A percentile compares a stretch with the other conserved stretches of the same genome.
Conservation (phyloP, 768 basidiomycete genomes). For the Pseudohyphozyma bogoriensis region DNA sequence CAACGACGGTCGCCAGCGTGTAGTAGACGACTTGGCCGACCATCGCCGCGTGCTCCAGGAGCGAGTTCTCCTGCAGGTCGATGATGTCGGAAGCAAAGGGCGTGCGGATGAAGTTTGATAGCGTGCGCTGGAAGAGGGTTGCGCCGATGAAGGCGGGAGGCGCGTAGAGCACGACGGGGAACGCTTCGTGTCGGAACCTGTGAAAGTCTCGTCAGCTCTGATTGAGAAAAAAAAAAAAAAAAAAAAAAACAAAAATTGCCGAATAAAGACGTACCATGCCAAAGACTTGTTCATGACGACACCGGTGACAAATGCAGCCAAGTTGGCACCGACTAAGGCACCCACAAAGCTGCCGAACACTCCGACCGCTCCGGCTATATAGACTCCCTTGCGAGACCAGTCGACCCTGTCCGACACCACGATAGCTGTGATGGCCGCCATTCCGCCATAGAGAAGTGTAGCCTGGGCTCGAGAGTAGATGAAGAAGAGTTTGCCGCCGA, state of each 20-base stretch:
- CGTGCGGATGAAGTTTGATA: constrained; percentile 31
- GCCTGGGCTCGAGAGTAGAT: constrained; percentile 40
- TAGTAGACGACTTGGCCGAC: constrained; percentile 53
- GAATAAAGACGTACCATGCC: constrained; percentile 49
- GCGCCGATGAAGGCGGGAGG: constrained; percentile 63
- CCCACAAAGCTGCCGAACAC: constrained; percentile 49
- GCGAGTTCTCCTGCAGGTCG: constrained; percentile 41
- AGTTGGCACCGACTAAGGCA: constrained; percentile 55
- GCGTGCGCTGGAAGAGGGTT: constrained; percentile 48
- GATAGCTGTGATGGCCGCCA: constrained; percentile 17
- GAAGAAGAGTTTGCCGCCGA: constrained; percentile 57
- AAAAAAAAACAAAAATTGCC: neutral
- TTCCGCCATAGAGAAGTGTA: constrained; percentile 17
- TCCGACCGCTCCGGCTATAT: constrained; percentile 45
- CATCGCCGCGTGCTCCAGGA: constrained; percentile 54
- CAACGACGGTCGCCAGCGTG: constrained; percentile 46
- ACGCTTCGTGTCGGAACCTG: constrained; percentile 61
- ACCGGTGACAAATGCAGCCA: constrained; percentile 60
- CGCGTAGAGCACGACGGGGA: constrained; percentile 57
- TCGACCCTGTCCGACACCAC: constrained; percentile 30
- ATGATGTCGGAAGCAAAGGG: constrained; percentile 38
- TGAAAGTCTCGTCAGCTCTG: neutral
- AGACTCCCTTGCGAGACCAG: constrained; percentile 19
- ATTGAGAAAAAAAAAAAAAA: neutral
- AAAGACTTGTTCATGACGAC: constrained; percentile 55